Percentiles rank a stretch among this genome's conserved stretches.
phyloP scores from a whole-genome alignment of 2,329 filamentous ascomycete species.

The Zasmidium cellare region DNA sequence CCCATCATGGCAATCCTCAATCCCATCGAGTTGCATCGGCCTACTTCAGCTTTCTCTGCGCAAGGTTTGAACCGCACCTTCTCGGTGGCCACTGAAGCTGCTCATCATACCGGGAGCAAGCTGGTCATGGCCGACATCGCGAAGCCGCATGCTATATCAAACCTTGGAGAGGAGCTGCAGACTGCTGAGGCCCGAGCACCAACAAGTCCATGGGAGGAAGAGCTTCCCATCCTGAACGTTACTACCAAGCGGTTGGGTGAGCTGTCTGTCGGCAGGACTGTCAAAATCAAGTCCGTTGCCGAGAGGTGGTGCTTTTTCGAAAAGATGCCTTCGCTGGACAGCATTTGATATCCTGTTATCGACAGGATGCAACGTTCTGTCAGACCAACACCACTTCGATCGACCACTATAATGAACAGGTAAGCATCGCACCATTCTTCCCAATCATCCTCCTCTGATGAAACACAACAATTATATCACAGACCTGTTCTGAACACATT shows the following conservation, averaged over 20 bases:
- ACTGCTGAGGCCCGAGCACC: background rate
- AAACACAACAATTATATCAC: conserved; percentile 25
- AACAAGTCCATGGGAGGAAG: conserved; percentile 44
- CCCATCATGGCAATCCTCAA: conserved; percentile 64
- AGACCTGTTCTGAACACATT: conserved; percentile 32
- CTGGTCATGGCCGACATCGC: conserved; percentile 43
- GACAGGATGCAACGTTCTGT: conserved; percentile 2
- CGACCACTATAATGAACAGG: background rate
- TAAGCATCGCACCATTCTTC: conserved; percentile 2
- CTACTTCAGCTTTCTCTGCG: conserved; percentile 72
- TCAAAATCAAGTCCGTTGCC: conserved; percentile 44
- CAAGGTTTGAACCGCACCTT: conserved; percentile 67
- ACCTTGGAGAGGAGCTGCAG: background rate
- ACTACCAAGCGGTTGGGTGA: conserved; percentile 43
- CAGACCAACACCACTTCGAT: background rate
- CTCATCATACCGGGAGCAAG: conserved; percentile 37
- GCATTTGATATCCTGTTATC: background rate
- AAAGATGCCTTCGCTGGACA: conserved; percentile 7
- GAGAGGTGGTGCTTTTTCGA: conserved; percentile 46
- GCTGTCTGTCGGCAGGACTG: conserved; percentile 48
- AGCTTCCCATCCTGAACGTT: conserved; percentile 50
- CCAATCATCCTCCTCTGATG: conserved; percentile 21
- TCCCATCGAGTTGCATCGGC: conserved; percentile 63
- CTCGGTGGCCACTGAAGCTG: conserved; percentile 64
- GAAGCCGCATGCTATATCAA: background rate